phyloP scores from a whole-genome alignment of 352 stramenopile species.

The Stramenopiles sp. region DNA sequence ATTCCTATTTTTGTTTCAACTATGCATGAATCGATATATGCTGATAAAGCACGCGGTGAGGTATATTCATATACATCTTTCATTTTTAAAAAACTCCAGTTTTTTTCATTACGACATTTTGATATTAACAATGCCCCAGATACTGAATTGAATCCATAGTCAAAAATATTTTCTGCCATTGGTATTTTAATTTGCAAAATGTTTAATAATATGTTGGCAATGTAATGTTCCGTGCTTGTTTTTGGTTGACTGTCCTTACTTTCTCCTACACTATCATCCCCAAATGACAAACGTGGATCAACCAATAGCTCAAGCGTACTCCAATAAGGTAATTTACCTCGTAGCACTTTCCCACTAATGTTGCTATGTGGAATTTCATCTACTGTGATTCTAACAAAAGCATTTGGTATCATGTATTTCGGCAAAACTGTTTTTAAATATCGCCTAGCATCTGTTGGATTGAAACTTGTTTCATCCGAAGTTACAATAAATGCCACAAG shows the following conservation, averaged over 20 bases:
- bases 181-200: conserved; percentile 4
- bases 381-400: neutral
- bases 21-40: conserved; percentile 4
- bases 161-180: conserved; percentile 8
- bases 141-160: conserved; percentile 6
- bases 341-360: neutral
- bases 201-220: neutral
- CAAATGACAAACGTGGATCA: neutral
- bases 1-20: neutral
- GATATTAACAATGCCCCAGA: neutral
- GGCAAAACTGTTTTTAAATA: neutral
- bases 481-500: neutral
- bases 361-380: conserved; percentile 3
- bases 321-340: conserved; percentile 5
- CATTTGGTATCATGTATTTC: conserved; percentile 3
- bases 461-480: neutral
- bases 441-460: neutral
- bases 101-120: conserved; percentile 5
- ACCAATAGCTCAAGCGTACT: neutral
- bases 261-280: neutral
- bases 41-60: neutral
- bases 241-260: neutral
- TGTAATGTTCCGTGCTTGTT: neutral
- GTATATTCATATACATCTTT: conserved; percentile 9
- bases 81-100: conserved; percentile 1